A percentile compares a stretch with the other conserved stretches of the same genome.
These are phyloP conservation scores for Kazachstania kunashirensis DNA, from an alignment of 805 yeast species.

Conservation along the genomic window DNA sequence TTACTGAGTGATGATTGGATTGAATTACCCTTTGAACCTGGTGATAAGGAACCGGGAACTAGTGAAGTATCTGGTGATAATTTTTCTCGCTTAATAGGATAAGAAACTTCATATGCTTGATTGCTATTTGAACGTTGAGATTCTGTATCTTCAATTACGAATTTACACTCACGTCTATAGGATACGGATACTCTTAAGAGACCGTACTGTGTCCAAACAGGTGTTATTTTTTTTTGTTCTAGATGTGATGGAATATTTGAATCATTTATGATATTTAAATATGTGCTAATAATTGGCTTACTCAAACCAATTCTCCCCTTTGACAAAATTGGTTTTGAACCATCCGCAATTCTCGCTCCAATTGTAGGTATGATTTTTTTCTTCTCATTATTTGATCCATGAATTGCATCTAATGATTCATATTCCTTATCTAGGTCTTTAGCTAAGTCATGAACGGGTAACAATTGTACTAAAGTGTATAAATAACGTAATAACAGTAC, in stretches of 20 bases:
- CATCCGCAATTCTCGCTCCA: constrained; percentile 60
- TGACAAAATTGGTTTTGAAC: constrained; percentile 66
- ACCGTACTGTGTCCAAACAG: constrained; percentile 71
- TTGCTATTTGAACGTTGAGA: background rate
- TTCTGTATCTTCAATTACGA: constrained; percentile 34
- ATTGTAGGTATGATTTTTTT: constrained; percentile 22
- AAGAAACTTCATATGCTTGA: background rate
- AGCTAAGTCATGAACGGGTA: constrained; percentile 62
- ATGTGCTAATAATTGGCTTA: constrained; percentile 43
- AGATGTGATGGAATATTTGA: constrained; percentile 41
- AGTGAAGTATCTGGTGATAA: background rate
- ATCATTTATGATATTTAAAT: constrained; percentile 27
- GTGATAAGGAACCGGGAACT: constrained; percentile 8
- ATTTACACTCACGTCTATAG: constrained; percentile 62
- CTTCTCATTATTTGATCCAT: background rate
- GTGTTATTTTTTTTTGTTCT: constrained; percentile 52
- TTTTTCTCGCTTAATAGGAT: background rate
- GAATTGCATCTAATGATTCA: constrained; percentile 3
- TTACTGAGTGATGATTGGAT: constrained; percentile 3
- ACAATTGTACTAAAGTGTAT: constrained; percentile 51
- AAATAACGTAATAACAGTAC: constrained; percentile 65
- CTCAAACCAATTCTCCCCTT: constrained; percentile 81
- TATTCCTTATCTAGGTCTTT: constrained; percentile 33
- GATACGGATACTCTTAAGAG: constrained; percentile 65
- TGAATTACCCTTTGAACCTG: constrained; percentile 2